Evolutionary conservation across 108 stramenopile genomes (phyloP), one percentile per base, ranked within the genome.

Genomic region (Cyclotella atomus): DNA sequence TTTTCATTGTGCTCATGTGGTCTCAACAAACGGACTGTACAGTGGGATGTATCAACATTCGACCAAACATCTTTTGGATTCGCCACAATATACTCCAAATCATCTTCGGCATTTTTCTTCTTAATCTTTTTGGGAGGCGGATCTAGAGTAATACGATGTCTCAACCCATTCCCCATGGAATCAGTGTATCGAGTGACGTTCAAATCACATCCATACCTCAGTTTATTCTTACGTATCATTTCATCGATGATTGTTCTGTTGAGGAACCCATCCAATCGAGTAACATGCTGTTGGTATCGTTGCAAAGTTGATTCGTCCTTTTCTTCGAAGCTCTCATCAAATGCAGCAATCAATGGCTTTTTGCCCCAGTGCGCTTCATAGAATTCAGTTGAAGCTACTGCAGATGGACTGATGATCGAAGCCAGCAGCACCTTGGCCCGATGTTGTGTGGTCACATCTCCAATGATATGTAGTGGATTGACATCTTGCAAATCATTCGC

Each of bases 11-110:
- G 90, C 55, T 96, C 88, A 68, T 98, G 97, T 12, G 98, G 98
- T 79, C 97, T 95, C 14, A 96, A 83, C 3, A 99, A 78, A 27
- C 98, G 92, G 36, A 99, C 54, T 0, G 97, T 96, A 55, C 95
- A 95, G 8, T 91, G 93, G 28, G 88, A 72, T 24, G 87, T 59
- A 28, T 91, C 83, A 47, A 93, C 90, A 52, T 87, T 88, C 7
- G 82, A 57, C 95, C 92, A 93, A 21, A 97, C 85, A 62, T 95
- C 94, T 1, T 75, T 73, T 0, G 87, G 59, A 20, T 95, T 83
- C 33, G 86, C 95, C 24, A 84, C 67, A 3, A 88, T 77, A 55
- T 74, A 89, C 50, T 75, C 76, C 49, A 72, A 32, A 35, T 79
- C 71, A 21, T 57, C 76, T 21, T 79, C 57, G 36, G 69, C 62